phyloP scores from a whole-genome alignment of 2,329 filamentous ascomycete genomes.

The Neofusicoccum sp. region DNA sequence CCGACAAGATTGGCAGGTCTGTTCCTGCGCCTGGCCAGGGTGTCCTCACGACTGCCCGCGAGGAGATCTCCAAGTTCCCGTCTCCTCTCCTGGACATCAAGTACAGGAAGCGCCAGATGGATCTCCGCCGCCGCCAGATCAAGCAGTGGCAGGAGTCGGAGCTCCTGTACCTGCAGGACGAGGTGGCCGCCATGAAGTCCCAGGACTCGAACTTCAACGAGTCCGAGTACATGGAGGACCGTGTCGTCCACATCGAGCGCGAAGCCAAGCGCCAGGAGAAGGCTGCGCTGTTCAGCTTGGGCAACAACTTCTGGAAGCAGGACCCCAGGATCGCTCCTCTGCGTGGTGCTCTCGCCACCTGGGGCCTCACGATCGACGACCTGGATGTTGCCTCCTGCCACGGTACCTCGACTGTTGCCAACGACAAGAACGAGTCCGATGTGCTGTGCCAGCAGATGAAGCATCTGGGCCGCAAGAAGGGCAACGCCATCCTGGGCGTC shows the following conservation, averaged over 20 bases:
- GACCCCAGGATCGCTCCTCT: slow-evolving; percentile 92
- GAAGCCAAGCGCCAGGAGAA: slow-evolving; percentile 90
- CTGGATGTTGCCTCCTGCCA: slow-evolving; percentile 96
- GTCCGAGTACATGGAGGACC: slow-evolving; percentile 82
- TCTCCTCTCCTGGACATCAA: slow-evolving; percentile 96
- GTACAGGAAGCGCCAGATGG: slow-evolving; percentile 93
- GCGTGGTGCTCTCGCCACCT: slow-evolving; percentile 92
- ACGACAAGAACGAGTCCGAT: slow-evolving; percentile 99
- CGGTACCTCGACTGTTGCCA: slow-evolving; percentile 96
- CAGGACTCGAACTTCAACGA: slow-evolving; percentile 73
- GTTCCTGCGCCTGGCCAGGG: slow-evolving; percentile 95
- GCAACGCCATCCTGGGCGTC: slow-evolving; percentile 92
- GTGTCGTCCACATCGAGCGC: slow-evolving; percentile 80
- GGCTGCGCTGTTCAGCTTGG: slow-evolving; percentile 87
- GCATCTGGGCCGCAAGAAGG: slow-evolving; percentile 93
- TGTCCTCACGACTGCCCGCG: slow-evolving; percentile 92
- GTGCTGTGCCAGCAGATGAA: slow-evolving; percentile 95
- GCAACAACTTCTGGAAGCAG: slow-evolving; percentile 99
- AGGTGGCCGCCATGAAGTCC: slow-evolving; percentile 87
- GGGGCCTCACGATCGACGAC: slow-evolving; percentile 97
- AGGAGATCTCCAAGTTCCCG: slow-evolving; percentile 87
- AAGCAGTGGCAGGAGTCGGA: slow-evolving; percentile 97
- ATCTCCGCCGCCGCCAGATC: slow-evolving; percentile 91
- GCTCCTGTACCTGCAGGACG: slow-evolving; percentile 87
- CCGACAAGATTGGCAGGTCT: slow-evolving; percentile 98